These are phyloP conservation scores for Sporothrix pallida DNA, from an alignment of 2,329 filamentous ascomycete species.

Conservation along the genomic window DNA sequence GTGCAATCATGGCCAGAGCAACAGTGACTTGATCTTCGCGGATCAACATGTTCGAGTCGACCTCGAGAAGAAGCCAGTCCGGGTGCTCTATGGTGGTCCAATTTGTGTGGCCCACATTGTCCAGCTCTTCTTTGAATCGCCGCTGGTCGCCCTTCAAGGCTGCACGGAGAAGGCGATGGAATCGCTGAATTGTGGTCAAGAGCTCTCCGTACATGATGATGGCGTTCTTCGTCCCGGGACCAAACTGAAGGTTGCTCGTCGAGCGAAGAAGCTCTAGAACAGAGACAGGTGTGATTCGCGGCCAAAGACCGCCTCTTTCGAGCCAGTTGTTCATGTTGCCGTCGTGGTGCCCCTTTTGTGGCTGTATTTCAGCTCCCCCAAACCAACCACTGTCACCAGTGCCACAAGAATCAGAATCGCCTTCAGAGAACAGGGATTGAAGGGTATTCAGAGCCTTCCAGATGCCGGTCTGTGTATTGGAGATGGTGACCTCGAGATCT, in stretches of 20 bases:
- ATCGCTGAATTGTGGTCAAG: conserved; percentile 53
- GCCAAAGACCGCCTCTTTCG: conserved; percentile 51
- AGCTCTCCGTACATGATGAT: conserved; percentile 53
- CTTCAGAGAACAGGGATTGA: too few relatives aligned
- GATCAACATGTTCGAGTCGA: conserved; percentile 68
- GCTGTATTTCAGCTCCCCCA: too few relatives aligned
- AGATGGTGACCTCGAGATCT: not conserved
- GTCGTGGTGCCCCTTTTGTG: too few relatives aligned
- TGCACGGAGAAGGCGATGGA: conserved; percentile 50
- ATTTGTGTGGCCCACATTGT: conserved; percentile 58
- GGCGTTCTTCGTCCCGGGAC: conserved; percentile 46
- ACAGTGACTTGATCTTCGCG: conserved; percentile 67
- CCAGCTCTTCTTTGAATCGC: conserved; percentile 50
- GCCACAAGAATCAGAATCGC: too few relatives aligned
- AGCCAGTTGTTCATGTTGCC: conserved; percentile 48
- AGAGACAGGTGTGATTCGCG: conserved; percentile 49
- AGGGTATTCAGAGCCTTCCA: too few relatives aligned
- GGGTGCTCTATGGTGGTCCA: conserved; percentile 61
- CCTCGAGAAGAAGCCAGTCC: conserved; percentile 71
- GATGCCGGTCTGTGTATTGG: too few relatives aligned
- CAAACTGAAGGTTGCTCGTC: conserved; percentile 42
- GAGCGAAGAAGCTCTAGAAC: conserved; percentile 57
- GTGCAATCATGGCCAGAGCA: conserved; percentile 63
- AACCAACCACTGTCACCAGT: too few relatives aligned
- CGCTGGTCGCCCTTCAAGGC: conserved; percentile 40